Percentiles rank a stretch among this genome's conserved stretches.
Evolutionary conservation across 148 eudicot genomes (phyloP).

Genomic region (Diospyros kaki): DNA sequence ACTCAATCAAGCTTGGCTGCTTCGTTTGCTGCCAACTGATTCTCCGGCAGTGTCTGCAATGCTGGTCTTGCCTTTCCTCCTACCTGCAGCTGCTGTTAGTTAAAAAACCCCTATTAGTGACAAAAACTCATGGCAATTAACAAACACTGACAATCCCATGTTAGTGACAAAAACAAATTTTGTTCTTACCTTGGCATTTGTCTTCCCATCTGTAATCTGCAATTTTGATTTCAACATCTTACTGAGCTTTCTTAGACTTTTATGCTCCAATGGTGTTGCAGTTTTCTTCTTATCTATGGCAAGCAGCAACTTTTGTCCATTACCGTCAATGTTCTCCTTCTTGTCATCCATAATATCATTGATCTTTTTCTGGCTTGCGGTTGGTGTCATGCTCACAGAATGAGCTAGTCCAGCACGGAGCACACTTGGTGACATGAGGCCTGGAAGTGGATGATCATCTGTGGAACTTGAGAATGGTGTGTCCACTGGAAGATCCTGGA

Average conservation of each 20-base stretch:
- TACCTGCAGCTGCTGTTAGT: conserved; percentile 22
- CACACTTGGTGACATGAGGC: conserved; percentile 11
- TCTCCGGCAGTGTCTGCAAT: conserved; percentile 39
- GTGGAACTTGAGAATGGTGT: conserved; percentile 1
- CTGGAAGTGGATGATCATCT: conserved; percentile 9
- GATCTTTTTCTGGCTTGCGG: conserved; percentile 18
- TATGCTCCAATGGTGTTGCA: conserved; percentile 5
- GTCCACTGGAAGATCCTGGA: not conserved
- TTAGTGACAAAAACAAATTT: not conserved
- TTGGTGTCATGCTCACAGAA: conserved; percentile 27
- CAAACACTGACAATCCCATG: not conserved
- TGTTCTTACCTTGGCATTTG: conserved; percentile 14
- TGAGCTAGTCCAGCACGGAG: not conserved
- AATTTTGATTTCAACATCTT: conserved; percentile 35
- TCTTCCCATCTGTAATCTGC: conserved; percentile 19
- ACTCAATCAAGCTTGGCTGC: not conserved
- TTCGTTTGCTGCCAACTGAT: conserved; percentile 13
- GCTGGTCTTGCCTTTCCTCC: conserved; percentile 42
- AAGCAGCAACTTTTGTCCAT: conserved; percentile 15
- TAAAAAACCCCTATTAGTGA: not conserved
- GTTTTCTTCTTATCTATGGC: conserved; percentile 18
- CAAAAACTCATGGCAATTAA: too few relatives aligned
- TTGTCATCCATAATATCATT: conserved; percentile 23
- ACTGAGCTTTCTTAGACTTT: conserved; percentile 50
- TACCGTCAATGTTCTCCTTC: conserved; percentile 49